Evolutionary conservation across 345 rosid species (phyloP), one percentile per base, ranked within the genome.

Genomic region (Gossypium arboreum): DNA sequence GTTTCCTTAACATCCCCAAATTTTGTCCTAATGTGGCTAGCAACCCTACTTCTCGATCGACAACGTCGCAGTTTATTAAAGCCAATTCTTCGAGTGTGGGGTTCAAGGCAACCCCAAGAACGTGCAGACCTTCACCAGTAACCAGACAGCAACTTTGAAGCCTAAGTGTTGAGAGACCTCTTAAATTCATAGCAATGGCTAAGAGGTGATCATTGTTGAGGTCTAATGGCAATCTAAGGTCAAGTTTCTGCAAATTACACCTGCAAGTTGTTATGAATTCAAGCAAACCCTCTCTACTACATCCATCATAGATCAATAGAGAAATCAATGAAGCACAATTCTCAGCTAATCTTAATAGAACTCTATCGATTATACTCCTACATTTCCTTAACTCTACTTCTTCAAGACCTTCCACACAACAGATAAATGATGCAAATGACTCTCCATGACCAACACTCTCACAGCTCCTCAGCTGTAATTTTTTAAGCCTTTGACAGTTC

Each of bases 151-250:
- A 92, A 71, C 97, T 94, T 72, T 88, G 87, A 56, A 94, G 93
- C 85, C 83, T 84, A 24, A 94, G 81, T 68, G 75, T 75, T 2
- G 84, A 83, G 12, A 94, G 74, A 74, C 73, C 60, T 51, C 76
- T 82, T 51, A 89, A 88, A 82, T 88, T 83, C 20, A 71, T 45
- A 10, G 90, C 88, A 9, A 85, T 60, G 18, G 97, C 92, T n/a
- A 72, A 68, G 17, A 94, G 83, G 81, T 94, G 98, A 25, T 84
- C 89, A 25, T 91, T 93, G 62, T 73, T 72, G 16, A 94, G 87
- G 88, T 94, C 98, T 77, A 94, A 68, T 11, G 98, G 98, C 62
- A 94, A 79, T 12, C 98, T 89, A 22, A 94, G 81, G 77, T 92
- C 97, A 16, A 94, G 85, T 29, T 63, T 89, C 25, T 70, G 82